Conservation (phyloP, 805 yeast genomes). For the Wickerhamomyces ciferrii region DNA sequence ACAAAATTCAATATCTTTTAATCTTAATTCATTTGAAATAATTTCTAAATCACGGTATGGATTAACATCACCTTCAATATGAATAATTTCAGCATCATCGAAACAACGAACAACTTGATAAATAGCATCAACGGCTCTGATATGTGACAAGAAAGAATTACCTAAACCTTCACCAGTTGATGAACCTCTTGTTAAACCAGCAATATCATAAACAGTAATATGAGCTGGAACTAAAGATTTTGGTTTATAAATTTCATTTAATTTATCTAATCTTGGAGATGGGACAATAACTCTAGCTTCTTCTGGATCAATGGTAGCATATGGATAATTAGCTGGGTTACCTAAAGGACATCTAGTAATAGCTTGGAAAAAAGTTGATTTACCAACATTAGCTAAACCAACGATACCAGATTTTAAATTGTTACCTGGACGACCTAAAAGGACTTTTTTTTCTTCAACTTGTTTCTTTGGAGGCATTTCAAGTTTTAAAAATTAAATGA, state of each 20-base stretch:
- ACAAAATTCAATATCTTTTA: conserved; percentile 95
- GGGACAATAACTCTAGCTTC: conserved; percentile 96
- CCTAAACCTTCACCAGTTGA: conserved; percentile 97
- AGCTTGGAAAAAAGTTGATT: conserved; percentile 96
- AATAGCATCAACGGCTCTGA: conserved; percentile 96
- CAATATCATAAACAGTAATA: conserved; percentile 93
- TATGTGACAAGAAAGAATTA: conserved; percentile 93
- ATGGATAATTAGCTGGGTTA: conserved; percentile 96
- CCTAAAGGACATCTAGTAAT: conserved; percentile 91
- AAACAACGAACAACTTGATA: conserved; percentile 97
- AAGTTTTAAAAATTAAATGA: too few relatives aligned
- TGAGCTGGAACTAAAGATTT: conserved; percentile 86
- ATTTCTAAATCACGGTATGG: conserved; percentile 94
- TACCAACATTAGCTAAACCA: conserved; percentile 93
- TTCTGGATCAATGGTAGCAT: conserved; percentile 97
- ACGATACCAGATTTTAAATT: conserved; percentile 83
- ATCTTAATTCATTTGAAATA: conserved; percentile 84
- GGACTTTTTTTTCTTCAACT: conserved; percentile 65
- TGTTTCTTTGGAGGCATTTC: conserved; percentile 71
- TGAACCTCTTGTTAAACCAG: conserved; percentile 97
- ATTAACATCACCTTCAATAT: conserved; percentile 94
- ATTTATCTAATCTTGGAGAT: conserved; percentile 77
- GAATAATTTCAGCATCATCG: conserved; percentile 96
- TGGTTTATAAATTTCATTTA: conserved; percentile 73
- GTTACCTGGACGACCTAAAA: conserved; percentile 81